phyloP scores from a whole-genome alignment of 495 filamentous ascomycete species.

The Penicillium odoratum region DNA sequence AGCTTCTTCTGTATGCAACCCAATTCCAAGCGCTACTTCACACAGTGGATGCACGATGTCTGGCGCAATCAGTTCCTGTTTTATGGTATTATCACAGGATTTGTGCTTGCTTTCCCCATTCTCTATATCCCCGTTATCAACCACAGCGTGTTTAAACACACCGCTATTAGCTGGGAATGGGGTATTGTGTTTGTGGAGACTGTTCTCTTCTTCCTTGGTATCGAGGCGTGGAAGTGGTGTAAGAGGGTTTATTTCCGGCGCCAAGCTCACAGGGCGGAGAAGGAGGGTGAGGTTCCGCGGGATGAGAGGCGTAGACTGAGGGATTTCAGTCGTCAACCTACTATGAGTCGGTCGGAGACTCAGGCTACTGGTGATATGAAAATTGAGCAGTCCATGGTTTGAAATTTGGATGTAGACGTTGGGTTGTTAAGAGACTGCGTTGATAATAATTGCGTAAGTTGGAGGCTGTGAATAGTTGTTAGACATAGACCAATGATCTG shows the following conservation, averaged over 20 bases:
- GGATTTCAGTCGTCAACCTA: constrained; percentile 40
- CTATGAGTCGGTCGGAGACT: constrained; percentile 43
- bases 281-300: constrained; percentile 7
- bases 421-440: background rate
- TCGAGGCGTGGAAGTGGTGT: constrained; percentile 67
- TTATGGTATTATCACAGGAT: constrained; percentile 65
- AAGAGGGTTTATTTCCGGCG: constrained; percentile 57
- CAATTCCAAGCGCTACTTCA: constrained; percentile 49
- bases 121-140: constrained; percentile 74
- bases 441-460: background rate
- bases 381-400: constrained; percentile 38
- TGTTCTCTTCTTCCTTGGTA: constrained; percentile 60
- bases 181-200: constrained; percentile 59
- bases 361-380: constrained; percentile 32
- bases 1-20: constrained; percentile 70
- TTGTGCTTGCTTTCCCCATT: constrained; percentile 69
- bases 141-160: constrained; percentile 66
- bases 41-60: constrained; percentile 60
- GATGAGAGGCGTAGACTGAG: constrained; percentile 21
- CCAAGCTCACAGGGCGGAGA: constrained; percentile 21
- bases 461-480: background rate
- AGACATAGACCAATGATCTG: constrained; percentile 3
- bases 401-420: background rate
- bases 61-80: constrained; percentile 75
- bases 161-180: constrained; percentile 74